Conservation (phyloP, 768 basidiomycete genomes). For the Mycena kentingensis region DNA sequence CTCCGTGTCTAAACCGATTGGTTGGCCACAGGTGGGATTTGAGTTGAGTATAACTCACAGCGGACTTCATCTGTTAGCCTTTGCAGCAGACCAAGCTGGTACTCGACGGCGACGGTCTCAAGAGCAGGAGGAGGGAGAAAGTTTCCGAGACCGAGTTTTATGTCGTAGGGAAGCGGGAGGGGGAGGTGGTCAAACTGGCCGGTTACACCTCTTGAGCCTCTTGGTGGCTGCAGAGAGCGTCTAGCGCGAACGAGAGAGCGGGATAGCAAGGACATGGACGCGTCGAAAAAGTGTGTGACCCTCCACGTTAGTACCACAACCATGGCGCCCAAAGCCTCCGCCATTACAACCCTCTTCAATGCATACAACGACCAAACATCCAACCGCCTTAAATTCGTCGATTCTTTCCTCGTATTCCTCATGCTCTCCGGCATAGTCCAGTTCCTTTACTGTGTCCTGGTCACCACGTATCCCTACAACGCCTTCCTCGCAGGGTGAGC, state of each 20-base stretch:
- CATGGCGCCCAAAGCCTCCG: constrained; percentile 31
- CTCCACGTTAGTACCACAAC: constrained; percentile 22
- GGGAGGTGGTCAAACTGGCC: constrained; percentile 25
- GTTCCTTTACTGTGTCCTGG: constrained; percentile 87
- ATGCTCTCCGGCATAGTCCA: constrained; percentile 89
- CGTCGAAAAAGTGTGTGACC: neutral
- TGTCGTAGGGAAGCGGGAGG: constrained; percentile 56
- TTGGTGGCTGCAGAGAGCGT: constrained; percentile 7
- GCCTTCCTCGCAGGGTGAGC: constrained; percentile 94
- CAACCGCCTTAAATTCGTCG: constrained; percentile 88
- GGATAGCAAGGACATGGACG: constrained; percentile 20
- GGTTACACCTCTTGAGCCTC: constrained; percentile 17
- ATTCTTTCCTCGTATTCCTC: constrained; percentile 89
- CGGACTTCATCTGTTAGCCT: constrained; percentile 74
- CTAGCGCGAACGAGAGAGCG: constrained; percentile 15
- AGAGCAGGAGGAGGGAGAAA: constrained; percentile 80
- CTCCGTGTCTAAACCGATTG: constrained; percentile 49
- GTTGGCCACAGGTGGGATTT: constrained; percentile 2
- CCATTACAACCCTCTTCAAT: constrained; percentile 64
- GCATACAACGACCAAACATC: constrained; percentile 80
- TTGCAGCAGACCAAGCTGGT: constrained; percentile 80
- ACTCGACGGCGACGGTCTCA: constrained; percentile 74
- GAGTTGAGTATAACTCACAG: constrained; percentile 46
- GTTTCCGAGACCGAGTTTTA: constrained; percentile 72
- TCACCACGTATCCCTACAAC: constrained; percentile 96